phyloP scores from a whole-genome alignment of 2,329 filamentous ascomycete genomes.

The Leptographium wingfieldii region DNA sequence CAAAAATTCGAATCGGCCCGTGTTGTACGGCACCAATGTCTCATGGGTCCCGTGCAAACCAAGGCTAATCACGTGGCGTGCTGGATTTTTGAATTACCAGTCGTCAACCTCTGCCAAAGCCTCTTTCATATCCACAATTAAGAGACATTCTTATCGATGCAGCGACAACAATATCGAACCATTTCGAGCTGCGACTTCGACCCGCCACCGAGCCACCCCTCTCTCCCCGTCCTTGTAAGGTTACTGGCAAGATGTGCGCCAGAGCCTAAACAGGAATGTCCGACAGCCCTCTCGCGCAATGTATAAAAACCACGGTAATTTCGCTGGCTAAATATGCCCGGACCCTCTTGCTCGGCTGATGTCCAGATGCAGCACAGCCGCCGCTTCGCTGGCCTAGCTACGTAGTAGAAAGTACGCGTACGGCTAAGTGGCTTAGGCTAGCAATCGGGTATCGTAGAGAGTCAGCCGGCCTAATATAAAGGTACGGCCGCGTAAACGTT shows the following conservation, averaged over 20 bases:
- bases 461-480: no score
- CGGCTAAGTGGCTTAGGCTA: not conserved
- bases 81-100: not conserved
- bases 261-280: not conserved
- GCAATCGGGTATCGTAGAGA: not conserved
- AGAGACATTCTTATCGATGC: not conserved
- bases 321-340: not conserved
- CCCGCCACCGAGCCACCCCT: not conserved
- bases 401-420: not conserved
- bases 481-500: no score
- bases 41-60: not conserved
- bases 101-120: not conserved
- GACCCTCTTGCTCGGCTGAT: not conserved
- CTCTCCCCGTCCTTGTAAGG: not conserved
- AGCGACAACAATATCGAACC: not conserved
- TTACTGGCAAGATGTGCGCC: not conserved
- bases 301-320: not conserved
- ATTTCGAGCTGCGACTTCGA: not conserved
- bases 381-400: not conserved
- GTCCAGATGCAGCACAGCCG: not conserved
- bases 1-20: constrained; percentile 8
- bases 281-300: not conserved
- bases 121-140: not conserved
- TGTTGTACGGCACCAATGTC: not conserved
- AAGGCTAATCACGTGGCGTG: not conserved